Base-by-base conservation (phyloP, 169 alveolate genomes). In the Babesia bigemina region DNA sequence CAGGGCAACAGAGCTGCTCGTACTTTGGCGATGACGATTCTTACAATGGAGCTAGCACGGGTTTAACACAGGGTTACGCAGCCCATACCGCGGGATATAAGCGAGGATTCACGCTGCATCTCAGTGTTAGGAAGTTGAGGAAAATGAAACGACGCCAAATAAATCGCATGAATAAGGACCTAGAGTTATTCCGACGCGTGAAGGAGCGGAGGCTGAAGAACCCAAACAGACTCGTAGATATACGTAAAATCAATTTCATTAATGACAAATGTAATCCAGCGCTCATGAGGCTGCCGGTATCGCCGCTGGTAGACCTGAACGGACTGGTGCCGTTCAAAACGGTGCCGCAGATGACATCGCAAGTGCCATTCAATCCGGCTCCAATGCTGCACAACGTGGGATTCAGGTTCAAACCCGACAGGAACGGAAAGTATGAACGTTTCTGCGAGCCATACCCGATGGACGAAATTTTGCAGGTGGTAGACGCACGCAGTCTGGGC, bases 281-380 rank as follows among this genome's bases (percentile, higher is more conserved):
- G 67, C 85, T 86, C 52, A 72, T 87, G 84, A 69, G 86, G 29
- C 84, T 86, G 45, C 94, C 94, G 14, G 94, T 73, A 7, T 78
- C 90, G 39, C 94, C 94, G 21, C 58, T 83, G 77, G 79, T 87
- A 7, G 85, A 89, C 53, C 62, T 89, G 29, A 72, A 72, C 60
- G 75, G 86, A 28, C 65, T 89, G 42, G 85, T 87, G 49, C 94
- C 94, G 42, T 89, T 79, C 56, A 89, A 89, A 74, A 89, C 90
- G 29, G 86, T 89, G 39, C 76, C 71, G n/a, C 36, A 63, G 28
- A 73, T 82, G 85, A 71, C 79, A 9, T 63, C 70, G 29, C 73
- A 82, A 36, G 61, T 73, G 24, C 89, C 89, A 8, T 82, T 82
- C 28, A 82, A 82, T 33, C 89, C 89, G 14, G 69, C 82, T 11